Base-by-base conservation (phyloP, 2,329 filamentous ascomycete genomes). In the Emydomyces testavorans region DNA sequence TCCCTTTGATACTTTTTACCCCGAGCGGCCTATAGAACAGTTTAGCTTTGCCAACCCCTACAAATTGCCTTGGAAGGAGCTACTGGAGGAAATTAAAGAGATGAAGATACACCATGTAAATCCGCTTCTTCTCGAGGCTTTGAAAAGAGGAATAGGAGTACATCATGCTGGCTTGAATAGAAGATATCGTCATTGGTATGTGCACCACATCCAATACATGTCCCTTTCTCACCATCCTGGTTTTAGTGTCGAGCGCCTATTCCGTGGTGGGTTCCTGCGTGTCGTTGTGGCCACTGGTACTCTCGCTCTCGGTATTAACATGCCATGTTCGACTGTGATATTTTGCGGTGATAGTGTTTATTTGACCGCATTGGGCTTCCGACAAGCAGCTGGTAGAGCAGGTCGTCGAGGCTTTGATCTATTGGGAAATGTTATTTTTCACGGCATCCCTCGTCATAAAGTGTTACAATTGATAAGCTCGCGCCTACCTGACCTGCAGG, bases 81-180 rank as follows among this genome's bases (percentile, higher is more conserved):
- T 45, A 4, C 10, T 13, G n/a, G 16, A 73, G 44, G 21, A 54
- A 54, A 43, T 53, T 39, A 42, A 50, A 49, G 38, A 75, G 23
- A 65, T 85, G 4, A 63, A 67, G n/a, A 63, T 65, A 38, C 74
- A 74, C 42, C 65, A 69, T 11, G 67, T 81, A 16, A 60, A 67
- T 0, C 65, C 70, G 8, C 70, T 71, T 53, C 61, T 88, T 6
- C 71, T 85, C 16, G 66, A 74, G 7, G 78, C 78, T 2, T 68
- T 90, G 1, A 69, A 69, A 50, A 71, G 84, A 48, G 85, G 85
- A 16, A 70, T 90, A 15, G 85, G 82, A 26, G 77, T 89, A 5
- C 84, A 90, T 65, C 85, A 90, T 58, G 76, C 83, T 15, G 84
- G 85, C 65, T 79, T 89, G 79, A 89, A 88, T 59, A 73, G 82